Percentiles rank a stretch among this genome's conserved stretches.
Evolutionary conservation across 2,329 filamentous ascomycete species (phyloP).

Genomic region (Diplodia sapinea): DNA sequence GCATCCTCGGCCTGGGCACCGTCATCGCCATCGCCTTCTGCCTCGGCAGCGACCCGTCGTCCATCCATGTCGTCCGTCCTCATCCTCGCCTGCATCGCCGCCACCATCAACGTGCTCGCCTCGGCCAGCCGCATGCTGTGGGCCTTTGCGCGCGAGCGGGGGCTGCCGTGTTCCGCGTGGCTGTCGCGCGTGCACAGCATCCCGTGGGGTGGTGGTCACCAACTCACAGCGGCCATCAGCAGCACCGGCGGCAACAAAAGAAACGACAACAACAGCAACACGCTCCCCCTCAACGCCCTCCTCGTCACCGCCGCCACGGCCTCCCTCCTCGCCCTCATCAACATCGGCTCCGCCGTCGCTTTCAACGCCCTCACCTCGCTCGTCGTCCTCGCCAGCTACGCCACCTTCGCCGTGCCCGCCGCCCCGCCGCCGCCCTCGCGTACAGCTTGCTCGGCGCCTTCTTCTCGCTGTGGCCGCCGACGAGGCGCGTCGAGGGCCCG

Average conservation of each 20-base stretch:
- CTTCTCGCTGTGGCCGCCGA: slow-evolving; percentile 39
- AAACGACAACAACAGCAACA: slow-evolving; percentile 36
- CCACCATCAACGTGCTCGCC: slow-evolving; percentile 47
- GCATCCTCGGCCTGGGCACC: slow-evolving; percentile 49
- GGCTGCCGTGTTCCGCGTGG: slow-evolving; percentile 47
- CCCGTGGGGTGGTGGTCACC: slow-evolving; percentile 40
- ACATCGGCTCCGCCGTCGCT: slow-evolving; percentile 53
- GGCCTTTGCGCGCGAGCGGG: slow-evolving; percentile 52
- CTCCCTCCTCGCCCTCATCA: slow-evolving; percentile 57
- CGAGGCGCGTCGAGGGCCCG: slow-evolving; percentile 33
- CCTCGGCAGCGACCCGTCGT: slow-evolving; percentile 40
- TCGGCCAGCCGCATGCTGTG: slow-evolving; percentile 52
- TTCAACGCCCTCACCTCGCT: slow-evolving; percentile 19
- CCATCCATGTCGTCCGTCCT: slow-evolving; percentile 53
- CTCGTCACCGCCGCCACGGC: slow-evolving; percentile 36
- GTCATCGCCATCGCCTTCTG: slow-evolving; percentile 50
- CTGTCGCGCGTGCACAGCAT: slow-evolving; percentile 39
- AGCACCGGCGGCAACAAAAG: slow-evolving; percentile 33
- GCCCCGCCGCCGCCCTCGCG: slow-evolving; percentile 36
- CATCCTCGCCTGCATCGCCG: slow-evolving; percentile 49
- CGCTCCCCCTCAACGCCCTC: slow-evolving; percentile 33
- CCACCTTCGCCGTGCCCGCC: slow-evolving; percentile 29
- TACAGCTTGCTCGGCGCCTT: slow-evolving; percentile 40
- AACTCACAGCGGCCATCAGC: slow-evolving; percentile 52
- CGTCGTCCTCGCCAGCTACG: slow-evolving; percentile 17